These are phyloP conservation scores for Akanthomyces lecanii DNA, from an alignment of 2,329 filamentous ascomycete genomes.

Conservation along the genomic window DNA sequence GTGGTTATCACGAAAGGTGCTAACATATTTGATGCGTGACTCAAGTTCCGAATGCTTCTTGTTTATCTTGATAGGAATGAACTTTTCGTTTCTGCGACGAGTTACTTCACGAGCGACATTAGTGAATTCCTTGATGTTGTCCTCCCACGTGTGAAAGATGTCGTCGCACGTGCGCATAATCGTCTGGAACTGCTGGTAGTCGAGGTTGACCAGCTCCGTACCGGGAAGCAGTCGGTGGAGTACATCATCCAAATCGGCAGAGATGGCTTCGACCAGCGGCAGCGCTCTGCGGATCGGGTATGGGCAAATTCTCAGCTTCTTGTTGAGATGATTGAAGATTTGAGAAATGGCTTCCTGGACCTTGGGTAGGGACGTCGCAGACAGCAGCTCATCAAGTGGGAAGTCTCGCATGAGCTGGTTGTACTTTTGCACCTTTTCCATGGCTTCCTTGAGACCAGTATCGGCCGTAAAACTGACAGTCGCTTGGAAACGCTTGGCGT, in stretches of 20 bases:
- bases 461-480: slow-evolving; percentile 96
- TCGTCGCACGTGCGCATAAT: slow-evolving; percentile 79
- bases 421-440: slow-evolving; percentile 96
- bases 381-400: slow-evolving; percentile 88
- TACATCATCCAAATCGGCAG: slow-evolving; percentile 81
- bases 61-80: slow-evolving; percentile 95
- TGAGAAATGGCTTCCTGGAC: slow-evolving; percentile 82
- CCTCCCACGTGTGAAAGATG: slow-evolving; percentile 92
- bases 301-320: slow-evolving; percentile 92
- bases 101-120: slow-evolving; percentile 95
- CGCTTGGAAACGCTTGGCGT: slow-evolving; percentile 96
- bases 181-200: slow-evolving; percentile 82
- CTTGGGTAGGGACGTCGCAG: slow-evolving; percentile 83
- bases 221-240: slow-evolving; percentile 84
- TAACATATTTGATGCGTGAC: slow-evolving; percentile 86
- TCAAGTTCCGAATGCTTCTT: slow-evolving; percentile 86
- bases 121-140: slow-evolving; percentile 94
- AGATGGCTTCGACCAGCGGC: slow-evolving; percentile 94
- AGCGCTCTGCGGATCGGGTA: slow-evolving; percentile 91
- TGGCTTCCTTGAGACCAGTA: slow-evolving; percentile 91
- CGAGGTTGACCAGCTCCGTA: slow-evolving; percentile 82
- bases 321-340: slow-evolving; percentile 94
- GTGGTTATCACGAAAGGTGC: slow-evolving; percentile 92
- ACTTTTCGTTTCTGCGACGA: slow-evolving; percentile 89
- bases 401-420: slow-evolving; percentile 99